Evolutionary conservation across 1,284 basidiomycete genomes (phyloP).

Genomic region (Agroathelia rolfsii): DNA sequence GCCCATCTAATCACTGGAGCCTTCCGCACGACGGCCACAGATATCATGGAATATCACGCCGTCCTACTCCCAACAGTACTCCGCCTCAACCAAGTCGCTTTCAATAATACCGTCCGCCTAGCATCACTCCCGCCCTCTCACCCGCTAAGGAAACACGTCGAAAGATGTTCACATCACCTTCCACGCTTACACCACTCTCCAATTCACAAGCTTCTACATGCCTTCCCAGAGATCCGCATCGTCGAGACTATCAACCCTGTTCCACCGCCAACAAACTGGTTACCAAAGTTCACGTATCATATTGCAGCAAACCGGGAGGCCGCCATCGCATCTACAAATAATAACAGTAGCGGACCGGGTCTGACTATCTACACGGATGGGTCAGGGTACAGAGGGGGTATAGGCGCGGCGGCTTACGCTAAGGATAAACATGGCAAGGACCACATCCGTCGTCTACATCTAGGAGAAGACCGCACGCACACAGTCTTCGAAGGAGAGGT

Average conservation of each 20-base stretch:
- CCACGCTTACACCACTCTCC: slow-evolving; percentile 7
- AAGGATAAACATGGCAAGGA: background rate
- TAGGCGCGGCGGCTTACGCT: slow-evolving; percentile 12
- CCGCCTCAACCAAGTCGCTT: slow-evolving; percentile 12
- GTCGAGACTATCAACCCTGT: slow-evolving; percentile 13
- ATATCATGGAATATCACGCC: slow-evolving; percentile 16
- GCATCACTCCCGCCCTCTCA: slow-evolving; percentile 13
- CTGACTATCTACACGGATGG: slow-evolving; percentile 14
- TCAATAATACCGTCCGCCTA: slow-evolving; percentile 10
- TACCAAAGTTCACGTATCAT: background rate
- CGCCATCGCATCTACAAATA: slow-evolving; percentile 6
- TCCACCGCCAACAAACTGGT: slow-evolving; percentile 2
- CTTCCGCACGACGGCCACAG: slow-evolving; percentile 15
- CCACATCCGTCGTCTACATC: slow-evolving; percentile 2
- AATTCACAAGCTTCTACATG: slow-evolving; percentile 8
- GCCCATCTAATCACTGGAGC: slow-evolving; percentile 15
- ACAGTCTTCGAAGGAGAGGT: slow-evolving; percentile 15
- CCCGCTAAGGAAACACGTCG: slow-evolving; percentile 8
- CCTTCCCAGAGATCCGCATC: slow-evolving; percentile 4
- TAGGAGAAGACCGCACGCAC: slow-evolving; percentile 10
- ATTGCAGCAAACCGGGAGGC: slow-evolving; percentile 6
- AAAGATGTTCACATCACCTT: background rate
- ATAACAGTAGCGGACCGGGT: no score
- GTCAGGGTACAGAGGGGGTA: slow-evolving; percentile 10
- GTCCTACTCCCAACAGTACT: slow-evolving; percentile 15